phyloP scores from a whole-genome alignment of 2,329 filamentous ascomycete genomes.

The Cadophora malorum region DNA sequence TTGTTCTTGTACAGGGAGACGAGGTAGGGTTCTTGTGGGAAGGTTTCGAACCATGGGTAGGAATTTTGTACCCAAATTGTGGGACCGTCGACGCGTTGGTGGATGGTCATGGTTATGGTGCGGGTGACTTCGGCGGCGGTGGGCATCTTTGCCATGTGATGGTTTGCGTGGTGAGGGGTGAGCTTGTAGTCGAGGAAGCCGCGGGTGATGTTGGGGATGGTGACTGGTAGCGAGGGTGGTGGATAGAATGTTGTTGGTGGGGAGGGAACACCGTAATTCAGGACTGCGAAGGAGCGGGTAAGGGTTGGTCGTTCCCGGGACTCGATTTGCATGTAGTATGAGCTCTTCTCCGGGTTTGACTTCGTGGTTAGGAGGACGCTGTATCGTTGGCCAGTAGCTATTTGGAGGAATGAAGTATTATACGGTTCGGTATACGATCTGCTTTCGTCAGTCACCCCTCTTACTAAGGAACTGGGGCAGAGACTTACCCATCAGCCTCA shows the following conservation, averaged over 20 bases:
- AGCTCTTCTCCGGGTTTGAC: conserved; percentile 41
- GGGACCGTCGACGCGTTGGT: conserved; percentile 34
- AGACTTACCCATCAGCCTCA: conserved; percentile 59
- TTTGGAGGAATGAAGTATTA: conserved; percentile 52
- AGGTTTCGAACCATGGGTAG: conserved; percentile 46
- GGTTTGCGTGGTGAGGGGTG: conserved; percentile 32
- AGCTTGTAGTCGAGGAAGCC: conserved; percentile 48
- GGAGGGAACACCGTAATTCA: conserved; percentile 46
- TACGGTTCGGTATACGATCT: conserved; percentile 50
- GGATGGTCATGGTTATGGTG: conserved; percentile 46
- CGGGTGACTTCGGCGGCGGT: conserved; percentile 47
- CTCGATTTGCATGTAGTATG: conserved; percentile 53
- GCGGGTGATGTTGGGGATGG: conserved; percentile 37
- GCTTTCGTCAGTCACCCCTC: not conserved
- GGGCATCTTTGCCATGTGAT: conserved; percentile 37
- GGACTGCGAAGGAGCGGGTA: conserved; percentile 50
- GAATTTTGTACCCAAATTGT: conserved; percentile 44
- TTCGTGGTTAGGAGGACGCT: conserved; percentile 55
- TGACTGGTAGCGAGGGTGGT: conserved; percentile 35
- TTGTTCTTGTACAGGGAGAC: conserved; percentile 53
- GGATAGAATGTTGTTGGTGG: conserved; percentile 30
- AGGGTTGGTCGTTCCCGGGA: conserved; percentile 51
- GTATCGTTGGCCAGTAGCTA: conserved; percentile 58
- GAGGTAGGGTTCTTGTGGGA: conserved; percentile 50
- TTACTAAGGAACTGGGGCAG: conserved; percentile 27